Base-by-base conservation (phyloP, 176 grass and related monocot species). In the Eremochloa ophiuroides region DNA sequence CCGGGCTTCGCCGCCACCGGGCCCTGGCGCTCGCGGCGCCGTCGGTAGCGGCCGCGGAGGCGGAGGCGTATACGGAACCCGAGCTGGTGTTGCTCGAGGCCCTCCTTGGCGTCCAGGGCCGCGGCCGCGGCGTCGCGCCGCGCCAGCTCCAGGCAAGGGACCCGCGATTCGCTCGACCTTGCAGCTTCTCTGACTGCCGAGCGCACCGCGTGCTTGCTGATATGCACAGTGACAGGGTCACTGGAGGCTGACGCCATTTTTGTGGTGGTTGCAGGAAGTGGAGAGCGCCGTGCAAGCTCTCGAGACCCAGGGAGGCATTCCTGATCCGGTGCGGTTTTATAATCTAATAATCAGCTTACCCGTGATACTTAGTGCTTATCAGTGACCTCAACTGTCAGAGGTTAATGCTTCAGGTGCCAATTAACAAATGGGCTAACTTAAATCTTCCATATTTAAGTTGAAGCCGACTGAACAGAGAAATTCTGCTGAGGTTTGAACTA, bases 41-140 rank as follows among this genome's bases (percentile, higher is more conserved):
- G 46, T 81, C 72, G 35, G 78, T 78, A n/a, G 66, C 61, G 55
- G 42, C 71, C 1, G 74, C 25, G 18, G 78, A 62, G 25, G 79
- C 66, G 17, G 78, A 62, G 25, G 79, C 66, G n/a, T 89, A 89
- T 81, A 89, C 84, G 2, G 92, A 86, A 3, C 81, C 86, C 15
- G 95, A 94, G 78, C 39, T 62, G 12, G 82, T 64, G 7, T 88
- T 98, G 14, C 20, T 98, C 22, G 95, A 98, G 44, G 92, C 92
- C n/a, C 86, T 98, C 12, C 80, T 93, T 43, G 95, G 95, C 20
- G 86, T 94, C 8, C 95, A 91, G 78, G 95, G 95, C 28, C 85
- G 95, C 31, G 90, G 95, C 38, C 92, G 92, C 28, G 90, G 70
- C 4, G 92, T 89, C 43, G 85, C 90, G 62, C 66, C 90, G 17